Conservation (phyloP, 208 protist species). For the Trypanosoma caninum region DNA sequence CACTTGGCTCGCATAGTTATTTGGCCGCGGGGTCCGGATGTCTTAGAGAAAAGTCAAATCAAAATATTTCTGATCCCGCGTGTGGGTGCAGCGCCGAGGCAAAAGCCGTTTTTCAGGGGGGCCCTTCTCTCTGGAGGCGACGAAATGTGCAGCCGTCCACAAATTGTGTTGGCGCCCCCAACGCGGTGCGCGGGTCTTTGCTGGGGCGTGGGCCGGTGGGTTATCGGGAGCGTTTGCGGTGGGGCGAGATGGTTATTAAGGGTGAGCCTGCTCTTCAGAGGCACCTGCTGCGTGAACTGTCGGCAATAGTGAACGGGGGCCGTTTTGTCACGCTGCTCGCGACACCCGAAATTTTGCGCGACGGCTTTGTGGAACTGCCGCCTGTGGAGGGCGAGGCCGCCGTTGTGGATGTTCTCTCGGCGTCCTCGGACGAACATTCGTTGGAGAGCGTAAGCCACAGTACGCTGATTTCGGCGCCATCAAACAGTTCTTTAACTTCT, state of each 20-base stretch:
- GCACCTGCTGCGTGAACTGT: conserved; percentile 34
- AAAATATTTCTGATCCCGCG: conserved; percentile 33
- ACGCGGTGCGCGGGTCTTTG: not conserved
- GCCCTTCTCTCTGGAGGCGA: conserved; percentile 10
- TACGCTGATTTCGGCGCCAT: no score
- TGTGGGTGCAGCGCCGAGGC: conserved; percentile 27
- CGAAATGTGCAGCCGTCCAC: no score
- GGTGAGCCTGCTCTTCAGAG: conserved; percentile 34
- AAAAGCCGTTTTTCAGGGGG: conserved; percentile 6
- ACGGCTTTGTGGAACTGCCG: not conserved
- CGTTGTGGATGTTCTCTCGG: no score
- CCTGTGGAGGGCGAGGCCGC: not conserved
- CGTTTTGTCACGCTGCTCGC: conserved; percentile 50
- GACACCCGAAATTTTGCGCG: conserved; percentile 32
- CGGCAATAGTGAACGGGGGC: conserved; percentile 29
- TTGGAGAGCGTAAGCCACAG: no score
- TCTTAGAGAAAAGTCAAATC: conserved; percentile 33
- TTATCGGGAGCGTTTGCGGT: conserved; percentile 2
- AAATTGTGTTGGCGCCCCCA: not conserved
- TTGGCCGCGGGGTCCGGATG: conserved; percentile 27
- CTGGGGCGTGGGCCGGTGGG: not conserved
- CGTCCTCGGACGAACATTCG: no score
- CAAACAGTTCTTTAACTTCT: no score
- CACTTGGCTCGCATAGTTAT: conserved; percentile 40
- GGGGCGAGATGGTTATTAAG: conserved; percentile 37